Base-by-base conservation (phyloP, 2,329 filamentous ascomycete genomes). In the Coniella vitis region DNA sequence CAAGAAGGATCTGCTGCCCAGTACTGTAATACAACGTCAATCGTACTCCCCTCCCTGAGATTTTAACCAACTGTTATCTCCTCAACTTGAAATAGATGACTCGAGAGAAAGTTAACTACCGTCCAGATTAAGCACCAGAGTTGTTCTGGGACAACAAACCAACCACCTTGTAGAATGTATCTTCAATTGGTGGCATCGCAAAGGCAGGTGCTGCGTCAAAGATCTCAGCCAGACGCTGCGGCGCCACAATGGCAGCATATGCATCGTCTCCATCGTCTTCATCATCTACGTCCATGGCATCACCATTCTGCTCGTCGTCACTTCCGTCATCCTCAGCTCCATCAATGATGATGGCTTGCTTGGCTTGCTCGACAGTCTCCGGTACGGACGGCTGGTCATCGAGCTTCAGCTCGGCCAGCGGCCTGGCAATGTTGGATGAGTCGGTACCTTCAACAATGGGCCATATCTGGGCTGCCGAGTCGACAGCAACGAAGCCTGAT, bases 151-250 rank as follows among this genome's bases (percentile, higher is more conserved):
- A 75, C 61, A 86, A 81, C 54, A 87, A 61, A 4, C 71, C 78
- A 12, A 84, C 77, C 35, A 91, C 82, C 63, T 82, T 79, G 63
- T 84, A 81, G 61, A 90, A 90, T 69, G 88, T 76, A 54, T 89
- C 86, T 63, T 85, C 81, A 19, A 90, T 78, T 10, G 84, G 79
- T 19, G 84, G 82, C 59, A 85, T 75, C 0, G 84, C 82, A 60
- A 85, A 86, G 3, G 82, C 77, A 2, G 83, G 81, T 2, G 80
- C 80, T 13, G 75, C 72, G 54, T 89, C 83, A 55, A 90, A 89
- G 34, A 90, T 76, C 44, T 81, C 75, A 5, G 84, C 75, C 47
- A 90, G 68, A 55, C 80, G 78, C 60, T 90, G 83, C 42, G 83
- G 78, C 37, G 81, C 72, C 16, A 90, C 77, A 16, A 89, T 79